phyloP scores from a whole-genome alignment of 148 eudicot genomes.

The Dysphania ambrosioides region DNA sequence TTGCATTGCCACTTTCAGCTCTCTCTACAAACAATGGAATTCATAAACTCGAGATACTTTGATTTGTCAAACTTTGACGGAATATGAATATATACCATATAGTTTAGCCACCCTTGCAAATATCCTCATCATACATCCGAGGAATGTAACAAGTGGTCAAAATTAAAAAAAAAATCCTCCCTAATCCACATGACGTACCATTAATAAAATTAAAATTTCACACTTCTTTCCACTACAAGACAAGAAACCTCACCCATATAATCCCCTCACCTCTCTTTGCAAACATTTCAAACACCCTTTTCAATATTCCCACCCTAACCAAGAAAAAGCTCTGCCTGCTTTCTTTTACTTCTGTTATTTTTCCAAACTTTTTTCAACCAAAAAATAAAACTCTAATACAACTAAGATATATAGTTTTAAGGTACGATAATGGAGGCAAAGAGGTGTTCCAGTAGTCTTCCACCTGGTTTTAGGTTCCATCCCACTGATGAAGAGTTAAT shows the following conservation, averaged over 20 bases:
- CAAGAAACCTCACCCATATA: constrained; percentile 47
- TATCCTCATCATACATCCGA: constrained; percentile 22
- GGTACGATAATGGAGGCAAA: constrained; percentile 38
- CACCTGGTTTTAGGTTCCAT: constrained; percentile 81
- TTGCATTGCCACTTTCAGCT: too few relatives aligned
- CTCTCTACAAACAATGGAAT: too few relatives aligned
- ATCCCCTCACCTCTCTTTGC: constrained; percentile 39
- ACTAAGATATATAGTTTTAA: too few relatives aligned
- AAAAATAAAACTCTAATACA: neutral
- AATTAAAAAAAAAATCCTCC: neutral
- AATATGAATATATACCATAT: neutral
- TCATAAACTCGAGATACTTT: constrained; percentile 1
- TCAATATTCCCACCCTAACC: constrained; percentile 8
- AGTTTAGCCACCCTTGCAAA: constrained; percentile 24
- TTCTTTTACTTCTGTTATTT: neutral
- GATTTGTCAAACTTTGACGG: constrained; percentile 5
- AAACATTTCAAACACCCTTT: constrained; percentile 62
- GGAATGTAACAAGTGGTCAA: constrained; percentile 25
- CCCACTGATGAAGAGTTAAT: constrained; percentile 82
- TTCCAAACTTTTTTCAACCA: neutral
- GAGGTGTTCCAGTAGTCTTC: constrained; percentile 40
- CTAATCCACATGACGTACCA: constrained; percentile 19
- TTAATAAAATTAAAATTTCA: neutral
- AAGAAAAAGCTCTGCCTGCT: neutral
- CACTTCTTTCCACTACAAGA: constrained; percentile 36